These are phyloP conservation scores for Inosperma sp. DNA, from an alignment of 768 basidiomycete species.

Conservation along the genomic window DNA sequence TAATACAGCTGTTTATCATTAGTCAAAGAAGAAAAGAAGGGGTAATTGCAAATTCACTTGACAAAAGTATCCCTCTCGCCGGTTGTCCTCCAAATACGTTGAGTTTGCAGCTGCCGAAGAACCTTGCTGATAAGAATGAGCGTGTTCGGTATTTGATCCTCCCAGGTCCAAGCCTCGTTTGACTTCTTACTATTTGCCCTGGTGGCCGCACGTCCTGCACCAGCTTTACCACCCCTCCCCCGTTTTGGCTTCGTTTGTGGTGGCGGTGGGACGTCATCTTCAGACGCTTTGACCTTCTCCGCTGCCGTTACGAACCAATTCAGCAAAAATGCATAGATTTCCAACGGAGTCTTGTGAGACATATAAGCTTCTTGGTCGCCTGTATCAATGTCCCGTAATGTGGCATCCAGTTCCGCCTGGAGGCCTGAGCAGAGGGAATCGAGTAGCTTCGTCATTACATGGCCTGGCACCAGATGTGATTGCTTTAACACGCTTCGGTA, in stretches of 20 bases:
- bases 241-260: conserved; percentile 47
- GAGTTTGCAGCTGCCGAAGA: conserved; percentile 53
- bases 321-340: conserved; percentile 90
- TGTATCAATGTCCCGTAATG: conserved; percentile 61
- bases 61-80: conserved; percentile 85
- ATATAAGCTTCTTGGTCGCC: conserved; percentile 60
- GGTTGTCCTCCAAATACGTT: conserved; percentile 87
- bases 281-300: conserved; percentile 65
- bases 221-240: conserved; percentile 58
- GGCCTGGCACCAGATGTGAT: conserved; percentile 54
- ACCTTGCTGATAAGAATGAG: conserved; percentile 71
- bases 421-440: conserved; percentile 83
- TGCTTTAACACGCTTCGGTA: conserved; percentile 80
- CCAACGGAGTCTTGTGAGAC: conserved; percentile 69
- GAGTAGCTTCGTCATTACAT: conserved; percentile 77
- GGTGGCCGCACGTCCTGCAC: conserved; percentile 27
- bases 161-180: conserved; percentile 67
- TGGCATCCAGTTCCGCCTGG: conserved; percentile 65
- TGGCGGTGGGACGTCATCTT: conserved; percentile 42
- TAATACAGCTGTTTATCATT: conserved; percentile 62
- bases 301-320: conserved; percentile 83
- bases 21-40: conserved; percentile 1
- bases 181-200: conserved; percentile 40
- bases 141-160: conserved; percentile 64
- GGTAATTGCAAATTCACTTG: conserved; percentile 46